Conservation (phyloP, 805 yeast genomes). For the Cyberlindnera euphorbiae region DNA sequence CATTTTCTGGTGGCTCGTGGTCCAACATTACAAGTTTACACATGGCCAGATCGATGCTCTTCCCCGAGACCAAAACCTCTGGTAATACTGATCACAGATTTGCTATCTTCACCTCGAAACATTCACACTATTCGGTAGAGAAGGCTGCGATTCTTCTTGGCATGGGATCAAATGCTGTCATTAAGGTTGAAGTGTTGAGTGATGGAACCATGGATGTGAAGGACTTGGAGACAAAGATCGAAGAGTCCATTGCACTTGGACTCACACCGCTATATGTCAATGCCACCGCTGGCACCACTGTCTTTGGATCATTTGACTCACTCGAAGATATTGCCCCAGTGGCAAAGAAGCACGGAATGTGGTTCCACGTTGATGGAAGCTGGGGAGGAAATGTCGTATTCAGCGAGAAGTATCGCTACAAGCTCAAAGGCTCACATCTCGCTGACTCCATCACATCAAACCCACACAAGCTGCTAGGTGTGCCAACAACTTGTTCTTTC, state of each 20-base stretch:
- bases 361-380: constrained; percentile 87
- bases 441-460: constrained; percentile 78
- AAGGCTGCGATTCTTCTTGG: constrained; percentile 79
- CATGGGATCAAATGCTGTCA: constrained; percentile 55
- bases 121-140: constrained; percentile 76
- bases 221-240: constrained; percentile 43
- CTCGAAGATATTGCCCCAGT: constrained; percentile 49
- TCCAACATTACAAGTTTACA: constrained; percentile 77
- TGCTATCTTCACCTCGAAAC: constrained; percentile 67
- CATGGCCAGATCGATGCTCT: constrained; percentile 62
- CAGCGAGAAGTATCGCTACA: constrained; percentile 40
- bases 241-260: constrained; percentile 44
- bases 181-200: constrained; percentile 53
- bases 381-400: constrained; percentile 89
- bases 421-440: constrained; percentile 52
- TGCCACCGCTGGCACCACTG: constrained; percentile 89
- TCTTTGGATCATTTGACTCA: constrained; percentile 78
- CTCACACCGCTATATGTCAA: constrained; percentile 69
- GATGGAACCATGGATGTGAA: constrained; percentile 54
- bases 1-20: constrained; percentile 86
- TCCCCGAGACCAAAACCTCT: constrained; percentile 60
- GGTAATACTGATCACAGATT: constrained; percentile 55
- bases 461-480: constrained; percentile 89
- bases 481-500: constrained; percentile 73
- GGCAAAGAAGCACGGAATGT: constrained; percentile 49